These are phyloP conservation scores for Byssoonygena ceratinophila DNA, from an alignment of 2,329 filamentous ascomycete species.

Conservation along the genomic window DNA sequence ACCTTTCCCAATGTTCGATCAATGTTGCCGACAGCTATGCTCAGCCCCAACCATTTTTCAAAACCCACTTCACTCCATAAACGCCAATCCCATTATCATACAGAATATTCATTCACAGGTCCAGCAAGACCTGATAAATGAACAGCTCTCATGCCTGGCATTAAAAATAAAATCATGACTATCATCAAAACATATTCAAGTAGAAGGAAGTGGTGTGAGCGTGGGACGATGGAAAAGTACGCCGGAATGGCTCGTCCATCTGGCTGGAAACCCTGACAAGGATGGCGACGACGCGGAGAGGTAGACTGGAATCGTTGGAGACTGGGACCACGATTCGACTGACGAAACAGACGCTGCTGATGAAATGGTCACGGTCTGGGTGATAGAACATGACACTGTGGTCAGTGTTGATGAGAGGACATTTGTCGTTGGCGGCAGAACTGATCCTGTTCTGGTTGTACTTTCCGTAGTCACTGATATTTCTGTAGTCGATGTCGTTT, in stretches of 20 bases:
- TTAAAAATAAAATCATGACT: background rate
- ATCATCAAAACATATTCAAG: background rate
- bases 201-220: slow-evolving; percentile 2
- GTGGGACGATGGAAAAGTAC: slow-evolving; percentile 7
- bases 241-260: background rate
- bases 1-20: background rate
- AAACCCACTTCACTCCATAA: background rate
- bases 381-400: background rate
- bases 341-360: background rate
- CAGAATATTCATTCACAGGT: background rate
- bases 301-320: background rate
- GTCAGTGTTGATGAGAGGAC: background rate
- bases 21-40: background rate
- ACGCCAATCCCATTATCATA: slow-evolving; percentile 1
- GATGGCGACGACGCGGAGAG: background rate
- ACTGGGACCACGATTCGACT: background rate
- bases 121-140: background rate
- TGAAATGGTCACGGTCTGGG: background rate
- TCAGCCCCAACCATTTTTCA: background rate
- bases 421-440: background rate
- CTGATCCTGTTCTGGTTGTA: background rate
- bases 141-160: background rate
- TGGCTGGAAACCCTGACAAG: background rate
- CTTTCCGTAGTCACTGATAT: background rate
- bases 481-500: slow-evolving; percentile 3